Conservation (phyloP, 2,329 filamentous ascomycete genomes). For the Podosphaera xanthii region DNA sequence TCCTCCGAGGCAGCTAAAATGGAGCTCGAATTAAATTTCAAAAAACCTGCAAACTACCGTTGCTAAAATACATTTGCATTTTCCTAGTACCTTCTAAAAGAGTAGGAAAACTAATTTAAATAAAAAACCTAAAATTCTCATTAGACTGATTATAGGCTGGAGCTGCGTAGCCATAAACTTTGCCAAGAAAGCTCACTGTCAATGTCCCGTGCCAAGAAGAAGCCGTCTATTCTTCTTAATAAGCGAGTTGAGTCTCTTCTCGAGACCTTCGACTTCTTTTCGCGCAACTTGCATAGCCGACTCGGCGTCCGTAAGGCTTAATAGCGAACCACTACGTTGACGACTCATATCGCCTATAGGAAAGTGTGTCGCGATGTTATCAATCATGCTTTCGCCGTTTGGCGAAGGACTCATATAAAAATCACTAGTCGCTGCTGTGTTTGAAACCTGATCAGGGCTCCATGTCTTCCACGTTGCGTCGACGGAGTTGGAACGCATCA, state of each 20-base stretch:
- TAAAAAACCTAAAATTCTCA: neutral
- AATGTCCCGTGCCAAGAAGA: constrained; percentile 20
- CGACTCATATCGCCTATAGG: constrained; percentile 12
- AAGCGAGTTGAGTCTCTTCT: constrained; percentile 35
- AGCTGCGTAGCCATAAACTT: neutral
- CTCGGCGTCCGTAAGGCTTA: constrained; percentile 42
- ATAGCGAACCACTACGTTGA: constrained; percentile 20
- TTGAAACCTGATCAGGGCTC: constrained; percentile 7
- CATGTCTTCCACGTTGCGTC: constrained; percentile 13
- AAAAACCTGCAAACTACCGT: neutral
- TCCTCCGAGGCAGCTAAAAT: no score
- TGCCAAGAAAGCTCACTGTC: constrained; percentile 3
- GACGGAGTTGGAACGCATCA: constrained; percentile 8
- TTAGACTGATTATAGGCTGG: neutral
- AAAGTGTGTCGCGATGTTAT: constrained; percentile 16
- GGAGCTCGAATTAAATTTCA: neutral
- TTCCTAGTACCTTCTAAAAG: no score
- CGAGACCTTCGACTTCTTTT: constrained; percentile 37
- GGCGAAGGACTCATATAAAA: constrained; percentile 7
- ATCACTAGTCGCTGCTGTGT: constrained; percentile 3
- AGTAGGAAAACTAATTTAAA: neutral
- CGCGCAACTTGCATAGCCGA: constrained; percentile 24
- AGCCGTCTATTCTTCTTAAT: constrained; percentile 36
- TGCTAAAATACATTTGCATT: neutral
- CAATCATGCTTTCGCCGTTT: constrained; percentile 13